Evolutionary conservation across 345 rosid species (phyloP).

Genomic region (Noccaea caerulescens): DNA sequence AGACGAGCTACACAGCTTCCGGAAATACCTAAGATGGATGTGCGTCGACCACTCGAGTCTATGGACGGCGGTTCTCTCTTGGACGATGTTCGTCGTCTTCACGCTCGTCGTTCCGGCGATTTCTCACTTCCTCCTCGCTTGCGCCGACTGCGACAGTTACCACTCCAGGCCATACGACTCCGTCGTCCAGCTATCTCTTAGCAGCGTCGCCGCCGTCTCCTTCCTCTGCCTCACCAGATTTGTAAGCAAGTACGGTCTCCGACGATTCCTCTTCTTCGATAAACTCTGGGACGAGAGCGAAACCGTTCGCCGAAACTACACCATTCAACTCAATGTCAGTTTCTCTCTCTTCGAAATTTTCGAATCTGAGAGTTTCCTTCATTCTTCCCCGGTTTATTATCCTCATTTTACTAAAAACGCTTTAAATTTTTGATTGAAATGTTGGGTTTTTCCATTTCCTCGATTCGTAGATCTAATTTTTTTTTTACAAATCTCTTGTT

Average conservation of each 20-base stretch:
- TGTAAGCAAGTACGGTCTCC: slow-evolving; percentile 62
- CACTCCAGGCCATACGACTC: slow-evolving; percentile 73
- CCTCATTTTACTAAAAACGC: too few relatives aligned
- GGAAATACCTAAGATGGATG: slow-evolving; percentile 81
- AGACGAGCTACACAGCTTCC: slow-evolving; percentile 79
- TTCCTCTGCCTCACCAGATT: slow-evolving; percentile 72
- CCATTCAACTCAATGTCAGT: slow-evolving; percentile 75
- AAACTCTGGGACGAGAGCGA: slow-evolving; percentile 89
- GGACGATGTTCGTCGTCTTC: slow-evolving; percentile 73
- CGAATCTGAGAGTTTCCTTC: not conserved
- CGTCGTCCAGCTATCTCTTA: slow-evolving; percentile 79
- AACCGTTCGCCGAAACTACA: slow-evolving; percentile 67
- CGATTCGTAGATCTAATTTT: not conserved
- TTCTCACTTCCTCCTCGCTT: slow-evolving; percentile 80
- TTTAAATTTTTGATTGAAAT: not conserved
- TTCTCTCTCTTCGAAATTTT: not conserved
- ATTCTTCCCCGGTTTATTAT: too few relatives aligned
- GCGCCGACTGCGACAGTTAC: slow-evolving; percentile 65
- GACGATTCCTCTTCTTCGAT: slow-evolving; percentile 88
- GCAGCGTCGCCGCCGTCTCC: slow-evolving; percentile 69
- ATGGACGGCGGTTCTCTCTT: slow-evolving; percentile 62
- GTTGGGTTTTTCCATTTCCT: not conserved
- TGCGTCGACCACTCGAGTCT: slow-evolving; percentile 78
- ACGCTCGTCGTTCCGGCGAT: slow-evolving; percentile 62
- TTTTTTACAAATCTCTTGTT: not conserved